These are phyloP conservation scores for Naematelia aurantialba DNA, from an alignment of 768 basidiomycete genomes.

Conservation along the genomic window DNA sequence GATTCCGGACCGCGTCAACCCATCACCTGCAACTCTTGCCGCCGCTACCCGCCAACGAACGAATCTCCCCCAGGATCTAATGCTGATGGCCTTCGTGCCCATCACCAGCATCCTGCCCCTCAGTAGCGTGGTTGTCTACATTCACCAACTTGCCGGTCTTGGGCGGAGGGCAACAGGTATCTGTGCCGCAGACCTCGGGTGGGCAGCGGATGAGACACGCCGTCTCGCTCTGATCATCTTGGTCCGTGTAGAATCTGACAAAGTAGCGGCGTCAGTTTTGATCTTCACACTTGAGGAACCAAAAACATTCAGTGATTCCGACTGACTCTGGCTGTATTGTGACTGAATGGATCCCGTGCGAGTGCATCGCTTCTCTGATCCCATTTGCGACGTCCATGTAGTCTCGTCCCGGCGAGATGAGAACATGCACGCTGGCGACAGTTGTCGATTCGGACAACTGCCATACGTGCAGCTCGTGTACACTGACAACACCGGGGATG, in stretches of 20 bases:
- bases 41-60: too few relatives aligned
- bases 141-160: constrained; percentile 34
- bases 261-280: constrained; percentile 1
- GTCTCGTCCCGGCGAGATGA: constrained; percentile 72
- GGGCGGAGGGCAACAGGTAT: constrained; percentile 46
- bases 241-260: constrained; percentile 19
- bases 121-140: constrained; percentile 36
- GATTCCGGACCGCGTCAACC: too few relatives aligned
- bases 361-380: constrained; percentile 78
- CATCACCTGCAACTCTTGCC: too few relatives aligned
- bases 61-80: too few relatives aligned
- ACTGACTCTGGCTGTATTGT: constrained; percentile 82
- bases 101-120: constrained; percentile 19
- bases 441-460: constrained; percentile 92
- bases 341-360: constrained; percentile 88
- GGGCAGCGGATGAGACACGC: constrained; percentile 49
- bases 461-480: constrained; percentile 92
- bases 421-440: constrained; percentile 92
- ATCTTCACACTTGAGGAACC: not conserved
- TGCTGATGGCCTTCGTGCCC: not conserved
- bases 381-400: constrained; percentile 86
- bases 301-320: not conserved
- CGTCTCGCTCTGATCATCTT: constrained; percentile 24
- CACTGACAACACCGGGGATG: constrained; percentile 77
- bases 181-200: constrained; percentile 46